Evolutionary conservation across 192 early-diverging fungal genomes (phyloP).

Genomic region (Backusella macrospora): DNA sequence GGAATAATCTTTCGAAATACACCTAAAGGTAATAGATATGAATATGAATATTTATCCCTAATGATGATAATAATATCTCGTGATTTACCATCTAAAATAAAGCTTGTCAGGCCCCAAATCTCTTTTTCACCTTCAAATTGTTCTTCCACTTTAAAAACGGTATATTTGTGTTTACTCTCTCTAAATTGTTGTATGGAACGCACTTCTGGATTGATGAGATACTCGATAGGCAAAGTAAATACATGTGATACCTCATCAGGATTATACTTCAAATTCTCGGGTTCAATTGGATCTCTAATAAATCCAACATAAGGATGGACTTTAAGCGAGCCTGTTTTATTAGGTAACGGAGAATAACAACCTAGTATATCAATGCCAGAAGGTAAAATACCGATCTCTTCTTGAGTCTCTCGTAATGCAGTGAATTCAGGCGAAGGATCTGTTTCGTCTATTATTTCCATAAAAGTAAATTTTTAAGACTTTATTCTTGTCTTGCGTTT

Average conservation of each 20-base stretch:
- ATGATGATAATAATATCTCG: background rate
- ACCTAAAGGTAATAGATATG: background rate
- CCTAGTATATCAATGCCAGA: constrained; percentile 63
- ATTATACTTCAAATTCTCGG: constrained; percentile 50
- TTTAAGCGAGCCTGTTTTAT: constrained; percentile 54
- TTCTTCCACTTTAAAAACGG: constrained; percentile 59
- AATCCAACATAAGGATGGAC: constrained; percentile 69
- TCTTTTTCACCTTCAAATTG: constrained; percentile 42
- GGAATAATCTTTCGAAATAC: constrained; percentile 23
- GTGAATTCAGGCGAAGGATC: constrained; percentile 64
- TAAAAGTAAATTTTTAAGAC: background rate
- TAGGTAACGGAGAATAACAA: constrained; percentile 60
- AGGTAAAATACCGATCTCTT: constrained; percentile 69
- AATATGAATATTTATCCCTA: background rate
- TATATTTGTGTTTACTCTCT: constrained; percentile 50
- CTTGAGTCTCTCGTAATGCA: constrained; percentile 78
- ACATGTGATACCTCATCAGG: constrained; percentile 67
- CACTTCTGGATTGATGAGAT: constrained; percentile 58
- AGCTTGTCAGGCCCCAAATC: constrained; percentile 85
- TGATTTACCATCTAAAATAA: constrained; percentile 66
- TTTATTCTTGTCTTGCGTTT: constrained; percentile 1
- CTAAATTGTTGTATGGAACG: constrained; percentile 54
- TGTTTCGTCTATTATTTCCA: constrained; percentile 43
- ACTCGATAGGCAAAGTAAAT: constrained; percentile 69
- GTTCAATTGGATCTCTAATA: constrained; percentile 48